These are phyloP conservation scores for Medicago lupulina DNA, from an alignment of 306 rosid species.

Conservation along the genomic window DNA sequence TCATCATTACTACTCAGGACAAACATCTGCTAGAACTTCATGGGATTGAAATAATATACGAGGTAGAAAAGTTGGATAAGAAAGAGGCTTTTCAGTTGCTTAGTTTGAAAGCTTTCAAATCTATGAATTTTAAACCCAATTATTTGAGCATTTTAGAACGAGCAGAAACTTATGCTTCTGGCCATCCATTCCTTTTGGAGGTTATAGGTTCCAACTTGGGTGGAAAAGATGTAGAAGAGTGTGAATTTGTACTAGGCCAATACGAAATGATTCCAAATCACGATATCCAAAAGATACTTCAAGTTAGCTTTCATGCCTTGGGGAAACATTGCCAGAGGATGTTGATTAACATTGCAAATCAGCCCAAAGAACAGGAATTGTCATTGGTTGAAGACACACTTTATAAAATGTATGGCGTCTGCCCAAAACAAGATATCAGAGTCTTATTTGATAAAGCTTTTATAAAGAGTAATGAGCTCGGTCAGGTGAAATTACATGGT, in stretches of 20 bases:
- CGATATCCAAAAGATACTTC: neutral
- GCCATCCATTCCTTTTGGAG: neutral
- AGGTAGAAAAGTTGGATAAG: neutral
- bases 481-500: neutral
- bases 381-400: neutral
- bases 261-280: neutral
- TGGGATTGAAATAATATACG: neutral
- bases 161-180: neutral
- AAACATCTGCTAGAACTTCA: neutral
- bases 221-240: neutral
- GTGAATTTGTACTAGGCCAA: neutral
- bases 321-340: neutral
- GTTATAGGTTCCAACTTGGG: neutral
- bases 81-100: neutral
- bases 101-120: neutral
- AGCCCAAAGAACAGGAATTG: neutral
- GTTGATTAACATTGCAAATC: neutral
- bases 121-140: neutral
- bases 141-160: neutral
- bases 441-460: neutral
- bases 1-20: neutral
- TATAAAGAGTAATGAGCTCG: neutral
- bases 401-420: neutral
- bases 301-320: neutral
- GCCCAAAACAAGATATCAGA: no score